Base-by-base conservation (phyloP, 106 monocot genomes). In the Phalaenopsis equestris region DNA sequence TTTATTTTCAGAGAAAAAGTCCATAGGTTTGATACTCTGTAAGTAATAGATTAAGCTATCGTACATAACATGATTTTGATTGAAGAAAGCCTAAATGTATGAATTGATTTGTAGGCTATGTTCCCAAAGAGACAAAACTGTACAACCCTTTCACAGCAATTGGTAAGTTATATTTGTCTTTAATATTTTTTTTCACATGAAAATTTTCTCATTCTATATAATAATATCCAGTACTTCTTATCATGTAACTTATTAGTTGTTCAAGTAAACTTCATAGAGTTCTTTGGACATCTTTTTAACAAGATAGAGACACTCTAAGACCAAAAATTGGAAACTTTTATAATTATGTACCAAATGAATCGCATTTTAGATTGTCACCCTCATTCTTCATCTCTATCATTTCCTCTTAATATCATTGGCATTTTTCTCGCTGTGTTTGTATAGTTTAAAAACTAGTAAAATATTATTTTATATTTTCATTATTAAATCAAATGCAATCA, bases 41-140 rank as follows among this genome's bases (percentile, higher is more conserved):
- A 45, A 45, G 6, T 45, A 17, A 56, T 11, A 15, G 56, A 56
- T 15, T 8, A 56, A 15, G 8, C 17, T 56, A 56, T 56, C 2
- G 14, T 56, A 6, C 56, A 30, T 30, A 30, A 30, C 30, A 30
- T 30, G 30, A 30, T 30, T 30, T 48, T 48, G 10, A 10, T 48
- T 58, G 58, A 58, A 58, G 16, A 58, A 58, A 58, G 58, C 58
- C 18, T 4, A 18, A 58, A 18, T 5, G 16, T 58, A 15, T n/a
- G 18, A 58, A 58, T 68, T 23, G 21, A 55, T 65, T 67, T 84
- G 84, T 56, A 84, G 84, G 79, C 49, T 82, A 73, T 86, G 37
- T 11, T 75, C 52, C 56, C 17, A 24, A 78, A 67, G 41, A 82
- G 75, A 17, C 75, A 67, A 73, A 77, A 47, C 76, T 76, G 67